phyloP scores from a whole-genome alignment of 1,139 yeast species.

The Blastobotrys illinoisensis region DNA sequence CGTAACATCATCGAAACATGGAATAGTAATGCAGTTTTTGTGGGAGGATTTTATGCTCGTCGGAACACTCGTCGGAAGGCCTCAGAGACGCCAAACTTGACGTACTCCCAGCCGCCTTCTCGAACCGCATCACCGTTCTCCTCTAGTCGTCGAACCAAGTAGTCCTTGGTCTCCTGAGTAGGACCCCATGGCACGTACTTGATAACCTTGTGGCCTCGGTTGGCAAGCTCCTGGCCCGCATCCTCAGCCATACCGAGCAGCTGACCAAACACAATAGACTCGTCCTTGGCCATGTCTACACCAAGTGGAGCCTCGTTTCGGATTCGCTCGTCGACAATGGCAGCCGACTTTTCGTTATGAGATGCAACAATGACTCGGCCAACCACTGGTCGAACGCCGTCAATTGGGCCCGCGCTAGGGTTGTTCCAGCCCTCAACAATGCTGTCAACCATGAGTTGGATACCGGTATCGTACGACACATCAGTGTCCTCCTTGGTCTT shows the following conservation, averaged over 20 bases:
- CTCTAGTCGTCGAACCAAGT: constrained; percentile 82
- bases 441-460: constrained; percentile 56
- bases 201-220: constrained; percentile 64
- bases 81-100: constrained; percentile 19
- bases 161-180: constrained; percentile 87
- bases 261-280: constrained; percentile 77
- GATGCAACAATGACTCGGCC: constrained; percentile 92
- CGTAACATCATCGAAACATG: background rate
- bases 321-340: constrained; percentile 59
- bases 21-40: background rate
- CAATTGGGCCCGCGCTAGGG: constrained; percentile 27
- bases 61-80: constrained; percentile 14
- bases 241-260: constrained; percentile 95
- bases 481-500: constrained; percentile 76
- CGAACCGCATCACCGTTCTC: constrained; percentile 97
- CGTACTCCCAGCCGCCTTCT: constrained; percentile 72
- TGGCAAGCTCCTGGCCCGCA: constrained; percentile 68
- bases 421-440: constrained; percentile 46
- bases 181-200: constrained; percentile 99
- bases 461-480: constrained; percentile 65
- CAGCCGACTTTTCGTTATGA: constrained; percentile 78
- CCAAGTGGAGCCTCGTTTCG: constrained; percentile 25
- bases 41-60: constrained; percentile 2
- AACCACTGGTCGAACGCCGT: constrained; percentile 35
- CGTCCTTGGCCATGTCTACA: constrained; percentile 22